phyloP scores from a whole-genome alignment of 164 flowering plant genomes.

The Macadamia tetraphylla region DNA sequence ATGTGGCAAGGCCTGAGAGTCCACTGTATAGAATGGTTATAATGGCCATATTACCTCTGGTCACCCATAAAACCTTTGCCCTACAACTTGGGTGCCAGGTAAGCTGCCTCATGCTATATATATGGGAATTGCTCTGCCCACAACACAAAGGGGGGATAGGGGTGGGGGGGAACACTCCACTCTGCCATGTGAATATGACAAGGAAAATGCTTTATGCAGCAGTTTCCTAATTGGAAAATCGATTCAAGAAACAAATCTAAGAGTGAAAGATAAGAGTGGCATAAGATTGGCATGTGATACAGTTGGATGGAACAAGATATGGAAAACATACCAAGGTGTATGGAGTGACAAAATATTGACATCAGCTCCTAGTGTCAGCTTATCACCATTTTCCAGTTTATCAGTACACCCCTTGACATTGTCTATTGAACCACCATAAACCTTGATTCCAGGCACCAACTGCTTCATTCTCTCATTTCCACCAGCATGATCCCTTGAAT shows the following conservation, averaged over 20 bases:
- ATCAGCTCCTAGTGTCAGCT: constrained; percentile 48
- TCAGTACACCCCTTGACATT: constrained; percentile 81
- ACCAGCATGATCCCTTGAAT: constrained; percentile 87
- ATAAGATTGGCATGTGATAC: neutral
- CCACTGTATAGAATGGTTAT: too few relatives aligned
- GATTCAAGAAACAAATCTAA: neutral
- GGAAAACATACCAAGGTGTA: constrained; percentile 69
- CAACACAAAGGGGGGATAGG: too few relatives aligned
- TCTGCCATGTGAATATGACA: too few relatives aligned
- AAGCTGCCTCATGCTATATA: too few relatives aligned
- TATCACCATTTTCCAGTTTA: constrained; percentile 77
- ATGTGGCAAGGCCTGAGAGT: too few relatives aligned
- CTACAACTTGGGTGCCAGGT: too few relatives aligned
- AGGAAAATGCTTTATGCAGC: neutral
- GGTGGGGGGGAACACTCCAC: too few relatives aligned
- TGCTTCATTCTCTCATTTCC: constrained; percentile 83
- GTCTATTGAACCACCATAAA: constrained; percentile 85
- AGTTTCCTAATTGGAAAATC: neutral
- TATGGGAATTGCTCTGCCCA: too few relatives aligned
- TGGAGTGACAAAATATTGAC: constrained; percentile 64
- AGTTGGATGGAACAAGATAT: neutral
- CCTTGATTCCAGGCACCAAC: constrained; percentile 71
- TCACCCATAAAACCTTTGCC: too few relatives aligned
- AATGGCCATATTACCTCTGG: too few relatives aligned
- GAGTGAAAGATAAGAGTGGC: neutral